These are phyloP conservation scores for Aspergillus sp. DNA, from an alignment of 2,329 filamentous ascomycete species.

Conservation along the genomic window DNA sequence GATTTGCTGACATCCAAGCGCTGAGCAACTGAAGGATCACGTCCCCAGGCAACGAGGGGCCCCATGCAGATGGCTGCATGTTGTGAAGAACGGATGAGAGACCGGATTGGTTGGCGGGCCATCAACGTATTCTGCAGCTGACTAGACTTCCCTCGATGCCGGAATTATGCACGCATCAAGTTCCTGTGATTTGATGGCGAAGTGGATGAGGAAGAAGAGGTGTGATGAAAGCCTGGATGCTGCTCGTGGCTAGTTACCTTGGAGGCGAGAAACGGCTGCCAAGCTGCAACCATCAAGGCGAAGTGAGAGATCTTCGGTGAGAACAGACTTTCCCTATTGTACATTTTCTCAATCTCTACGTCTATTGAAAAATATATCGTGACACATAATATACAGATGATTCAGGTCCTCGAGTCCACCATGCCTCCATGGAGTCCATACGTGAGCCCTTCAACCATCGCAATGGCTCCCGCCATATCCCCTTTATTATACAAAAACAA, in stretches of 20 bases:
- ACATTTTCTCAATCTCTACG: not conserved
- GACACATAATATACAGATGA: slow-evolving; percentile 19
- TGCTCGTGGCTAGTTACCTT: not conserved
- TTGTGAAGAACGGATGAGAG: not conserved
- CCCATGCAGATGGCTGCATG: not conserved
- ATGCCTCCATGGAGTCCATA: slow-evolving; percentile 31
- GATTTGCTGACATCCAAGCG: slow-evolving; percentile 14
- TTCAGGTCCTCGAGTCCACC: slow-evolving; percentile 20
- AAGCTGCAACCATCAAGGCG: not conserved
- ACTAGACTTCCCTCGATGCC: not conserved
- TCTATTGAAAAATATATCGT: slow-evolving; percentile 9
- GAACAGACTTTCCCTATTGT: not conserved
- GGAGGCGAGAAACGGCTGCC: not conserved
- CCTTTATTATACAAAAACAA: slow-evolving; percentile 95
- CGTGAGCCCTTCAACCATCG: slow-evolving; percentile 62
- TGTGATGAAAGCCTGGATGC: not conserved
- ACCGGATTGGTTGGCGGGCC: not conserved
- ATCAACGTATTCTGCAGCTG: not conserved
- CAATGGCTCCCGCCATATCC: slow-evolving; percentile 81
- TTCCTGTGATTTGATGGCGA: not conserved
- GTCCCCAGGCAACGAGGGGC: not conserved
- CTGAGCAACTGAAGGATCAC: slow-evolving; percentile 7
- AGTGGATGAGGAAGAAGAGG: not conserved
- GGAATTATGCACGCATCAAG: not conserved
- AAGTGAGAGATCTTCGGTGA: not conserved